These are phyloP conservation scores for Camellia japonica DNA, from an alignment of 148 eudicot genomes.

Conservation along the genomic window DNA sequence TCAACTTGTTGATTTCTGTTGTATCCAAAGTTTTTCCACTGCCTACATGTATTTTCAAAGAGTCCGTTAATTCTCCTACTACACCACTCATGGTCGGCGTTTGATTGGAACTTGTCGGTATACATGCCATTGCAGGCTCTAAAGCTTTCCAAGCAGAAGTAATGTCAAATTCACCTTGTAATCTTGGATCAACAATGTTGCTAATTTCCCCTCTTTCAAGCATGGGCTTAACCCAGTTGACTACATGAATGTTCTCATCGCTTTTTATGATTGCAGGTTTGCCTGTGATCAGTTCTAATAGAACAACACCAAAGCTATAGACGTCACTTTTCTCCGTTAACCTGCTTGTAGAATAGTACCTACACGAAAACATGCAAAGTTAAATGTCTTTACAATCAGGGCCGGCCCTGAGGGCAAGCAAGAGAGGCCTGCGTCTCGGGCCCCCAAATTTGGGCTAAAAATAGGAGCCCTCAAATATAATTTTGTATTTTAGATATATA, in stretches of 20 bases:
- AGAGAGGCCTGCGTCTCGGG: too few species aligned
- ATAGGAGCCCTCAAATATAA: too few species aligned
- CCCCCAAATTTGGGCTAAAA: too few species aligned
- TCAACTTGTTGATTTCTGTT: not conserved
- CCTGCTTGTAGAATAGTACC: not conserved
- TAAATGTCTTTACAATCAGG: too few species aligned
- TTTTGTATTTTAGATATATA: too few species aligned
- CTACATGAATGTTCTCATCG: not conserved
- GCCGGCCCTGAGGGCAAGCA: too few species aligned
- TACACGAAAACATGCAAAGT: not conserved
- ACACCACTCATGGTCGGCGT: slow-evolving; percentile 3
- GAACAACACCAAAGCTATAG: slow-evolving; percentile 12
- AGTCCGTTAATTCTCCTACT: not conserved
- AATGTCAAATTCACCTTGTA: not conserved
- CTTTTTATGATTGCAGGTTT: not conserved
- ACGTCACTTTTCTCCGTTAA: slow-evolving; percentile 8
- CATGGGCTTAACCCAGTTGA: not conserved
- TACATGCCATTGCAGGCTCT: slow-evolving; percentile 9
- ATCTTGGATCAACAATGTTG: not conserved
- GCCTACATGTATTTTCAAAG: not conserved
- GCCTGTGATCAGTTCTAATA: slow-evolving; percentile 14
- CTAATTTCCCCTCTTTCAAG: not conserved
- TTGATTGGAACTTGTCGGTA: not conserved
- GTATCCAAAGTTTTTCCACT: not conserved
- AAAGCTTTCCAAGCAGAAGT: not conserved